Evolutionary conservation across 805 yeast species (phyloP).

Genomic region (Starmera amethionina): DNA sequence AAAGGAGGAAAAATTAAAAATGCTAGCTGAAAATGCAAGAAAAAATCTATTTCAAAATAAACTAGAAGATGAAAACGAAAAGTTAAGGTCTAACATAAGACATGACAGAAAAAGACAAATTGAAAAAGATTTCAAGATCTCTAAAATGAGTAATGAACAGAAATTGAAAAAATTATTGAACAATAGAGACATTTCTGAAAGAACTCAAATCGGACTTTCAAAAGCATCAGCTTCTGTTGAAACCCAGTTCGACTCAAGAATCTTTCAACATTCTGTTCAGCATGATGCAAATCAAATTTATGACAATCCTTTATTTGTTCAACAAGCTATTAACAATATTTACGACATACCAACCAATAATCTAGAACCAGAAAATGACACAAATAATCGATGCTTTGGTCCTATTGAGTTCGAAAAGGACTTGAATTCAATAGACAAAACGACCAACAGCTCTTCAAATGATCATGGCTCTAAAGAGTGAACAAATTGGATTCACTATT

Average conservation of each 20-base stretch:
- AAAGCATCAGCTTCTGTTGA: slow-evolving; percentile 28
- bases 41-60: slow-evolving; percentile 15
- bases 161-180: slow-evolving; percentile 29
- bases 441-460: too few relatives aligned
- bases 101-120: slow-evolving; percentile 36
- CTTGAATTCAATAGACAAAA: background rate
- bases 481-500: too few relatives aligned
- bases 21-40: slow-evolving; percentile 40
- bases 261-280: slow-evolving; percentile 39
- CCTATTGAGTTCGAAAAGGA: slow-evolving; percentile 38
- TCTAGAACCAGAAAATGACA: slow-evolving; percentile 14
- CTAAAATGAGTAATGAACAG: slow-evolving; percentile 35
- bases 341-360: slow-evolving; percentile 29
- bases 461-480: too few relatives aligned
- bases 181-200: slow-evolving; percentile 47
- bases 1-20: slow-evolving; percentile 40
- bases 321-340: slow-evolving; percentile 38
- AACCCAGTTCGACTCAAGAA: slow-evolving; percentile 46
- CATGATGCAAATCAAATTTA: slow-evolving; percentile 39
- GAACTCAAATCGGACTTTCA: slow-evolving; percentile 42
- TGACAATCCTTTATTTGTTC: slow-evolving; percentile 49
- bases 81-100: slow-evolving; percentile 28
- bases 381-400: slow-evolving; percentile 20
- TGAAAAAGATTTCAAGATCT: slow-evolving; percentile 34
- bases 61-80: slow-evolving; percentile 4